Conservation (phyloP, 306 rosid genomes). For the Castanea mollissima region DNA sequence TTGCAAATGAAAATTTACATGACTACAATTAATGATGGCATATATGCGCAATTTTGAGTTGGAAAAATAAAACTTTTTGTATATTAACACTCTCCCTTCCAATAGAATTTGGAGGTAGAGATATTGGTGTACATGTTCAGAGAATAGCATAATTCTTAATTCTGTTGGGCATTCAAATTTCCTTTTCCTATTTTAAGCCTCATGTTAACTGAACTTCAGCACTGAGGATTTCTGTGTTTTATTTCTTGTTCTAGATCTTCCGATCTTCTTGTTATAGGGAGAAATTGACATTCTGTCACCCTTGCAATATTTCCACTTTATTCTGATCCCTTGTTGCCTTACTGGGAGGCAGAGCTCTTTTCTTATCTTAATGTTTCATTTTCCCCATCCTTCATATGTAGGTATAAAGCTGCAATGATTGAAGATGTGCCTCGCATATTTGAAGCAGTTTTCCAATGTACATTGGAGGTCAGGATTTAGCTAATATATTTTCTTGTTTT, state of each 20-base stretch:
- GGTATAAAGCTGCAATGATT: slow-evolving; percentile 87
- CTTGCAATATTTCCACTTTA: background rate
- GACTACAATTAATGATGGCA: background rate
- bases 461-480: slow-evolving; percentile 68
- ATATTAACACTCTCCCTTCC: background rate
- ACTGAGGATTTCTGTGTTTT: background rate
- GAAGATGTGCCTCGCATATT: slow-evolving; percentile 97
- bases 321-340: background rate
- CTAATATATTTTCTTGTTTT: background rate
- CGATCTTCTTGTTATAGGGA: background rate
- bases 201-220: background rate
- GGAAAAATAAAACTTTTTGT: background rate
- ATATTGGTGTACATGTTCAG: background rate
- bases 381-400: slow-evolving; percentile 19
- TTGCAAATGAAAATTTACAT: background rate
- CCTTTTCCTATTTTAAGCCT: background rate
- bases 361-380: background rate
- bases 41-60: background rate
- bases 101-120: background rate
- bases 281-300: background rate
- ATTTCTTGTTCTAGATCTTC: background rate
- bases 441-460: slow-evolving; percentile 99
- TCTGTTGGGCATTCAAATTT: background rate
- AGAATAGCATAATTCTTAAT: background rate
- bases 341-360: background rate